These are phyloP conservation scores for Linum usitatissimum DNA, from an alignment of 345 rosid species.

Conservation along the genomic window DNA sequence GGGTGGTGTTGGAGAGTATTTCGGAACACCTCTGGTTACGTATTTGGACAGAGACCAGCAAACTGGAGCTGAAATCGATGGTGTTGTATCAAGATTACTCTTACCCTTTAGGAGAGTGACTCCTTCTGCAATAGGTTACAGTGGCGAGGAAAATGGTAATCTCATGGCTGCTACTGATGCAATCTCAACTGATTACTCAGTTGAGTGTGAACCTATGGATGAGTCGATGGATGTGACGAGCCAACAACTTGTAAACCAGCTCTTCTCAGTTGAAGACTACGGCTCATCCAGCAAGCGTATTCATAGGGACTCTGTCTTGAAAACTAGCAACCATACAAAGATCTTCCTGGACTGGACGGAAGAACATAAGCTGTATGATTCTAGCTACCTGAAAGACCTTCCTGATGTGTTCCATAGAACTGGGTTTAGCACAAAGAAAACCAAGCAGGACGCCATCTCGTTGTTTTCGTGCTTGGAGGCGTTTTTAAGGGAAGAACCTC, in stretches of 20 bases:
- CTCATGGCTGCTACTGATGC: constrained; percentile 25
- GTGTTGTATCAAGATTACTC: constrained; percentile 38
- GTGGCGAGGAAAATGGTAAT: constrained; percentile 45
- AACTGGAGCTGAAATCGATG: constrained; percentile 52
- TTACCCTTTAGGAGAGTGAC: constrained; percentile 50
- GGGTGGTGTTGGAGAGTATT: constrained; percentile 34
- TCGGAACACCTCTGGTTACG: constrained; percentile 67
- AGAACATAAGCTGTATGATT: constrained; percentile 52
- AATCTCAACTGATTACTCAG: constrained; percentile 29
- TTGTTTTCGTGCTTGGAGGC: constrained; percentile 90
- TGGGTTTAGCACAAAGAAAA: constrained; percentile 52
- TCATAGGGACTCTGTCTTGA: constrained; percentile 33
- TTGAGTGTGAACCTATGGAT: constrained; percentile 18
- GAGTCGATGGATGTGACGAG: constrained; percentile 26
- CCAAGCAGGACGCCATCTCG: constrained; percentile 67
- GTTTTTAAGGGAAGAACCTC: constrained; percentile 84
- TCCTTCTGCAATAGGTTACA: constrained; percentile 25
- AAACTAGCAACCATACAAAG: constrained; percentile 35
- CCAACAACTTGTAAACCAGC: constrained; percentile 29
- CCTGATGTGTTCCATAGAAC: constrained; percentile 60
- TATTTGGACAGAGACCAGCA: constrained; percentile 38
- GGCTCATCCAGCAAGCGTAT: constrained; percentile 31
- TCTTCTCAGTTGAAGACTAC: constrained; percentile 33
- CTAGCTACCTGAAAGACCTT: constrained; percentile 57
- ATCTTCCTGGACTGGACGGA: constrained; percentile 65